Conservation (phyloP, 805 yeast species). For the Candida krabiensis region DNA sequence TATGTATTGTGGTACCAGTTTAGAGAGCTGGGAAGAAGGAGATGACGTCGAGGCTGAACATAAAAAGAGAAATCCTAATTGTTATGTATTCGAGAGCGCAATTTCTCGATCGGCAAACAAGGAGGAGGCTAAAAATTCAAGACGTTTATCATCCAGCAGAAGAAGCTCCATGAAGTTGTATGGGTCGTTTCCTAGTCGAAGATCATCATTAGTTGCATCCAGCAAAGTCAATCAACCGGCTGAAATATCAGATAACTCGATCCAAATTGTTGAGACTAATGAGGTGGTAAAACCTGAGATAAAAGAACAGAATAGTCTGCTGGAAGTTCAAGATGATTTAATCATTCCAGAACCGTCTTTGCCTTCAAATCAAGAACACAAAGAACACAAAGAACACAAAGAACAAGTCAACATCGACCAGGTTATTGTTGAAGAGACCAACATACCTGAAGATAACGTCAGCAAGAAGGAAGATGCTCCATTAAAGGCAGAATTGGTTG, state of each 20-base stretch:
- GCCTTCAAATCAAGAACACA: slow-evolving; percentile 32
- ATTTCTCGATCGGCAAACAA: background rate
- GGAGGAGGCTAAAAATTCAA: background rate
- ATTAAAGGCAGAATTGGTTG: slow-evolving; percentile 3
- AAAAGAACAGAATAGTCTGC: background rate
- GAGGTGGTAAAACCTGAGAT: background rate
- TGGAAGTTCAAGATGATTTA: background rate
- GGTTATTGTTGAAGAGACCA: background rate
- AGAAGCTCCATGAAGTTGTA: background rate
- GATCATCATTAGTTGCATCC: background rate
- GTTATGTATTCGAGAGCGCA: slow-evolving; percentile 37
- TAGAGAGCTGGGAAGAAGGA: slow-evolving; percentile 69
- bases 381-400: too few relatives aligned
- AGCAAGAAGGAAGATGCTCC: background rate
- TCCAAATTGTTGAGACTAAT: background rate
- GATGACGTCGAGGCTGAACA: slow-evolving; percentile 70
- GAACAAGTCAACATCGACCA: background rate
- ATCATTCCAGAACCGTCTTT: background rate
- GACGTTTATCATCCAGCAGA: slow-evolving; percentile 26
- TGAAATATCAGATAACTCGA: slow-evolving; percentile 5
- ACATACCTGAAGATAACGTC: background rate
- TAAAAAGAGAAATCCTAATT: slow-evolving; percentile 38
- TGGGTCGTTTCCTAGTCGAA: background rate
- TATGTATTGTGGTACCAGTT: slow-evolving; percentile 58
- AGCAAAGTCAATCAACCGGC: background rate